Evolutionary conservation across 1,139 yeast species (phyloP).

Genomic region (Fermentozyma sake): DNA sequence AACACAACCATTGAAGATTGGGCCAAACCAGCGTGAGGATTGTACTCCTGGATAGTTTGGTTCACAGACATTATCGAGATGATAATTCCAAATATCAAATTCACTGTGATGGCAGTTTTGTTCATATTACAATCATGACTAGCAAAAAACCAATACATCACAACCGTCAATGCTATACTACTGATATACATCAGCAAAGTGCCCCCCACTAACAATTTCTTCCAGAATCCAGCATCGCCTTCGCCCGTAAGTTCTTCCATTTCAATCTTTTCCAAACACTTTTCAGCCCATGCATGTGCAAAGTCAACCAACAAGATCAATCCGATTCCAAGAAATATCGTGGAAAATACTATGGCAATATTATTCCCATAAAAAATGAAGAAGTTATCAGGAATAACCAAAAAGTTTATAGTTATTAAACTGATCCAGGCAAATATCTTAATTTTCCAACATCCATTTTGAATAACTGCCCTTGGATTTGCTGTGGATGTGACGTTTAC

Average conservation of each 20-base stretch:
- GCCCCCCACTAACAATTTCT: conserved; percentile 75
- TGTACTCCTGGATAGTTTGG: conserved; percentile 83
- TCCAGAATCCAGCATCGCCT: conserved; percentile 61
- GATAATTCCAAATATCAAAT: conserved; percentile 58
- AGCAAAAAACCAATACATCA: conserved; percentile 84
- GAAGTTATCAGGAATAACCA: conserved; percentile 76
- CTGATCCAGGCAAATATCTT: conserved; percentile 62
- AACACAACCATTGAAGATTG: conserved; percentile 95
- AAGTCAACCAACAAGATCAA: conserved; percentile 87
- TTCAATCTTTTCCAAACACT: conserved; percentile 87
- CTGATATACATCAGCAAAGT: conserved; percentile 80
- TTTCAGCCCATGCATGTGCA: conserved; percentile 99
- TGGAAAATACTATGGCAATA: conserved; percentile 79
- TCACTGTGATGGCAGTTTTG: conserved; percentile 78
- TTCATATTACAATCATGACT: conserved; percentile 86
- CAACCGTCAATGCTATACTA: conserved; percentile 62
- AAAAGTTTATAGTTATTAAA: conserved; percentile 59
- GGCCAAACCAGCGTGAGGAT: conserved; percentile 94
- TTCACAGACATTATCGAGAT: conserved; percentile 72
- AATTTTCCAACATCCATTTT: conserved; percentile 87
- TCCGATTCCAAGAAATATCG: conserved; percentile 84
- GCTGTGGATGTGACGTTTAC: conserved; percentile 73
- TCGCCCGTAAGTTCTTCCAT: conserved; percentile 69
- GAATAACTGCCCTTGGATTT: conserved; percentile 78
- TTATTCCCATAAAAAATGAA: conserved; percentile 90